Percentiles rank a stretch among this genome's conserved stretches.
phyloP scores from a whole-genome alignment of 2,329 filamentous ascomycete species.

The Chaetomiaceae sp. region DNA sequence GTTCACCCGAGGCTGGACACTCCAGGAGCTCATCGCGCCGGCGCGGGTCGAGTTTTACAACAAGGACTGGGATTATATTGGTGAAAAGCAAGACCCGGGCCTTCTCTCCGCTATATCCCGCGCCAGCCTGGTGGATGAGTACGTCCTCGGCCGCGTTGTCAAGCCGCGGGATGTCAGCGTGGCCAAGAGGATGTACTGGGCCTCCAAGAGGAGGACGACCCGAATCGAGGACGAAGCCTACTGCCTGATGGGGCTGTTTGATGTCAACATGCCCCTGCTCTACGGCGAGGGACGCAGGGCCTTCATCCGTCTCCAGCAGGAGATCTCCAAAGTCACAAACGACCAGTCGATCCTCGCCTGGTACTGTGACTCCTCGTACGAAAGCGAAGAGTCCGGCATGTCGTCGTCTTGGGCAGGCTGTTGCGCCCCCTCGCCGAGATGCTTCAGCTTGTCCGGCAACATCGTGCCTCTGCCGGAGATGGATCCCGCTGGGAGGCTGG shows the following conservation, averaged over 20 bases:
- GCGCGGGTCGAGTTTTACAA: not conserved
- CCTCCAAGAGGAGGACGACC: constrained; percentile 3
- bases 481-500: not conserved
- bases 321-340: not conserved
- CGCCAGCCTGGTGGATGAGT: not conserved
- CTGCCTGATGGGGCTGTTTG: constrained; percentile 11
- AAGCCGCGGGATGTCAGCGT: not conserved
- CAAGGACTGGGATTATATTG: not conserved
- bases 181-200: constrained; percentile 9
- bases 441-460: not conserved
- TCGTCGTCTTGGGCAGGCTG: not conserved
- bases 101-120: not conserved
- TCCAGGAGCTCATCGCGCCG: constrained; percentile 10
- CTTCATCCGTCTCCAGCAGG: constrained; percentile 2
- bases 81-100: not conserved
- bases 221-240: constrained; percentile 5
- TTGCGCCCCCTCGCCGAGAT: not conserved
- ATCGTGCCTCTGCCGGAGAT: not conserved
- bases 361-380: constrained; percentile 2
- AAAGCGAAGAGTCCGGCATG: too few relatives aligned
- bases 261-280: constrained; percentile 11
- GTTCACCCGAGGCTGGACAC: constrained; percentile 9
- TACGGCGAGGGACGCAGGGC: constrained; percentile 6
- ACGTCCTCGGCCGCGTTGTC: not conserved
- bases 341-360: constrained; percentile 10